Percentiles rank a stretch among this genome's conserved stretches.
Evolutionary conservation across 1,139 yeast species (phyloP).

Genomic region (Diutina neorugosa): DNA sequence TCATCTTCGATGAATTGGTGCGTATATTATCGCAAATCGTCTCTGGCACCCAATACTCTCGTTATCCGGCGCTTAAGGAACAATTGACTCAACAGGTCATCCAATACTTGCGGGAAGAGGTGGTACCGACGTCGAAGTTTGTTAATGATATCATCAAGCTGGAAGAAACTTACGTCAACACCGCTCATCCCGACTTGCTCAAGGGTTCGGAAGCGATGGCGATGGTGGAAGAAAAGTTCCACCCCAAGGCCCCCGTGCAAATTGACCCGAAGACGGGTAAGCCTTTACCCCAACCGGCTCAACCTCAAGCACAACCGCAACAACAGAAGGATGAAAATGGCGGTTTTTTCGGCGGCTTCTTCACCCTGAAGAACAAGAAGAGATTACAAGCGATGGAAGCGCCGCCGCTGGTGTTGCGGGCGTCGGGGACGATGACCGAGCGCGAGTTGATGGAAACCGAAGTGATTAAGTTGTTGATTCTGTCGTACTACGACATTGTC

Average conservation of each 20-base stretch:
- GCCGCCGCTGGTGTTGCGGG: constrained; percentile 91
- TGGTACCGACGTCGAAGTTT: constrained; percentile 75
- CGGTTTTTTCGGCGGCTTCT: constrained; percentile 92
- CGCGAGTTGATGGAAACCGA: constrained; percentile 96
- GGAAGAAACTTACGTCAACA: constrained; percentile 90
- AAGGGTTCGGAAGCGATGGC: constrained; percentile 95
- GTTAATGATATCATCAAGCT: constrained; percentile 72
- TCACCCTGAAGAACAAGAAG: constrained; percentile 86
- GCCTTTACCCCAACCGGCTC: constrained; percentile 37
- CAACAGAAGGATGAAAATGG: constrained; percentile 32
- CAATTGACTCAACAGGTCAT: constrained; percentile 72
- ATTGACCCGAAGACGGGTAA: constrained; percentile 93
- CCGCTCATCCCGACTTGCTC: constrained; percentile 93
- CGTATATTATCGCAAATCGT: constrained; percentile 81
- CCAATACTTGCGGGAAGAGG: constrained; percentile 67
- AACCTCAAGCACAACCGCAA: constrained; percentile 15
- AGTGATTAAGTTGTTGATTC: constrained; percentile 82
- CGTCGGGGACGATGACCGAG: constrained; percentile 90
- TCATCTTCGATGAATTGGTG: constrained; percentile 89
- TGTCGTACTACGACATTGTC: constrained; percentile 84
- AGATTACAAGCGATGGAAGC: constrained; percentile 94
- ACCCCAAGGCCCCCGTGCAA: constrained; percentile 68
- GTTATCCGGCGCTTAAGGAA: constrained; percentile 87
- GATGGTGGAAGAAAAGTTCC: constrained; percentile 82
- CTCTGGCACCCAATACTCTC: constrained; percentile 65